A percentile compares a stretch with the other conserved stretches of the same genome.
Evolutionary conservation across 1,284 basidiomycete species (phyloP).

Genomic region (Laetiporus sulphureus): DNA sequence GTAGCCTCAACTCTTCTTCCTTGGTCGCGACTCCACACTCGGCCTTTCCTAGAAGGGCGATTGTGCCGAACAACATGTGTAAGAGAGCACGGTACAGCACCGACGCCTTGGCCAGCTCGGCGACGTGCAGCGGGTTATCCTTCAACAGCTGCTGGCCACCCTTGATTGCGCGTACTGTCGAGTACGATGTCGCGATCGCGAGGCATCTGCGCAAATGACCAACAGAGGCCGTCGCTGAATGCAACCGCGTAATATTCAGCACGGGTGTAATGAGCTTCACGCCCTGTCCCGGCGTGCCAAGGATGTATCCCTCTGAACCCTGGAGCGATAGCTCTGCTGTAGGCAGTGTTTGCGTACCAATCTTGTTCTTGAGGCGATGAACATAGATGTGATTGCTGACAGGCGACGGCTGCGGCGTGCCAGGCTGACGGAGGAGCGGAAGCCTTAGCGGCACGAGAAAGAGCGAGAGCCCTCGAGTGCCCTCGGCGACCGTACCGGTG

Average conservation of each 20-base stretch:
- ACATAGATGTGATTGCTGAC: slow-evolving; percentile 64
- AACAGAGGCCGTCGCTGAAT: slow-evolving; percentile 55
- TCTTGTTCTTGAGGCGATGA: slow-evolving; percentile 75
- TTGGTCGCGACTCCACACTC: slow-evolving; percentile 47
- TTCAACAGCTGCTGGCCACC: slow-evolving; percentile 43
- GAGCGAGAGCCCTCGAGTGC: slow-evolving; percentile 62
- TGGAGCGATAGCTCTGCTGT: slow-evolving; percentile 73
- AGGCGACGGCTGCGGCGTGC: slow-evolving; percentile 35
- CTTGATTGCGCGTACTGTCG: slow-evolving; percentile 48
- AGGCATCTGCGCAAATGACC: slow-evolving; percentile 59
- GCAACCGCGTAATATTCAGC: slow-evolving; percentile 71
- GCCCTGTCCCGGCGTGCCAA: slow-evolving; percentile 59
- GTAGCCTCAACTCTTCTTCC: slow-evolving; percentile 46
- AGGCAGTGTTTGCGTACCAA: slow-evolving; percentile 71
- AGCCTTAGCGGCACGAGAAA: slow-evolving; percentile 63
- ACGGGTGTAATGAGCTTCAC: slow-evolving; percentile 65
- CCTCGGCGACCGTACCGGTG: slow-evolving; percentile 44
- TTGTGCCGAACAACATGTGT: slow-evolving; percentile 56
- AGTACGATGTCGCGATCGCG: slow-evolving; percentile 57
- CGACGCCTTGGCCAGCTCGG: slow-evolving; percentile 51
- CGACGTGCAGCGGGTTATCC: slow-evolving; percentile 55
- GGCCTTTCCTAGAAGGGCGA: slow-evolving; percentile 53
- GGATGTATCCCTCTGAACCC: slow-evolving; percentile 55
- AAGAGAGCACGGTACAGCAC: slow-evolving; percentile 59
- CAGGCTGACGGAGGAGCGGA: slow-evolving; percentile 38